These are phyloP conservation scores for Cutaneotrichosporon sp. DNA, from an alignment of 1,284 basidiomycete species.

Conservation along the genomic window DNA sequence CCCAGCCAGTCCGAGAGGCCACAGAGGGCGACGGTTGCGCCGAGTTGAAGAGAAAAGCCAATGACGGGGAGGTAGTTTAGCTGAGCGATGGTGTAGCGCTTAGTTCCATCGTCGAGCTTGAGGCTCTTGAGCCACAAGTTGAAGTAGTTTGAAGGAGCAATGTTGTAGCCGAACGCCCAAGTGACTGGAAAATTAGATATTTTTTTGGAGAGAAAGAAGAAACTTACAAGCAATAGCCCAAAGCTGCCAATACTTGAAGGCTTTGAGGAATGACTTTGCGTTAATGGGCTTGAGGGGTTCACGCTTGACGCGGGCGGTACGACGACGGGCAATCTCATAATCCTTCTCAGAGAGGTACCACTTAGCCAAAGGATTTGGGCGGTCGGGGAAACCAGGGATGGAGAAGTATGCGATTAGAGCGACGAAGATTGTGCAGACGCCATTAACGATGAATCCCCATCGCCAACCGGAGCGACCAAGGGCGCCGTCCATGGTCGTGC, in stretches of 20 bases:
- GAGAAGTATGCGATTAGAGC: slow-evolving; percentile 16
- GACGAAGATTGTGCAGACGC: slow-evolving; percentile 19
- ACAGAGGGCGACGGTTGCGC: slow-evolving; percentile 11
- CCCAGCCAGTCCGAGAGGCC: slow-evolving; percentile 17
- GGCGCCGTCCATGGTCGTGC: slow-evolving; percentile 23
- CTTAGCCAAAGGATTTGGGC: slow-evolving; percentile 28
- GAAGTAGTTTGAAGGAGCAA: slow-evolving; percentile 28
- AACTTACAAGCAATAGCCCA: slow-evolving; percentile 22
- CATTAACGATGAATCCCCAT: slow-evolving; percentile 29
- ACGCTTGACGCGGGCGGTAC: slow-evolving; percentile 23
- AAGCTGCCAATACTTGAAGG: slow-evolving; percentile 22
- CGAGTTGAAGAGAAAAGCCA: slow-evolving; percentile 15
- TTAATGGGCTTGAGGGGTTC: slow-evolving; percentile 27
- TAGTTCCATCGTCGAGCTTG: slow-evolving; percentile 25
- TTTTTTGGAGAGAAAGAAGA: background rate
- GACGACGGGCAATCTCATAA: slow-evolving; percentile 24
- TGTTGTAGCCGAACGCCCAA: slow-evolving; percentile 25
- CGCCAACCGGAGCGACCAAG: slow-evolving; percentile 26
- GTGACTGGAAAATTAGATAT: slow-evolving; percentile 7
- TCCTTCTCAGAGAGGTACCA: slow-evolving; percentile 28
- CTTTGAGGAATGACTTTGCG: slow-evolving; percentile 17
- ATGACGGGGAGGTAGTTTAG: slow-evolving; percentile 23
- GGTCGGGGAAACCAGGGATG: slow-evolving; percentile 16
- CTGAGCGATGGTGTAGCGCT: slow-evolving; percentile 22
- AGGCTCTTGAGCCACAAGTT: slow-evolving; percentile 38